Evolutionary conservation across 257 asterid species (phyloP).

Genomic region (Jacaranda mimosifolia): DNA sequence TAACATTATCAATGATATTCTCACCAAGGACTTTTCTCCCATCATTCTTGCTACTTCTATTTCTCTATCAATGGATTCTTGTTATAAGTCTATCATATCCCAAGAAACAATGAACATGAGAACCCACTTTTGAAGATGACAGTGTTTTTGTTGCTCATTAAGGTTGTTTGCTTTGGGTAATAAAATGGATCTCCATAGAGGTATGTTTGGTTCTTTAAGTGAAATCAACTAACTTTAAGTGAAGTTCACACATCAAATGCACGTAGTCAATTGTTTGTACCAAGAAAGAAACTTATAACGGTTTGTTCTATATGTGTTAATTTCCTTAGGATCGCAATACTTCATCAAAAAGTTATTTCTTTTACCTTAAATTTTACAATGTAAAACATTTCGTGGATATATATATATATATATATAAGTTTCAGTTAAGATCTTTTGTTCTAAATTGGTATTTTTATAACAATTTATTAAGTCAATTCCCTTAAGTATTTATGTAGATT

Average conservation of each 20-base stretch:
- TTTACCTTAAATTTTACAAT: neutral
- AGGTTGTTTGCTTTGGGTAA: slow-evolving; percentile 21
- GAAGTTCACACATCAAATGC: slow-evolving; percentile 36
- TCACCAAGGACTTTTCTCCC: slow-evolving; percentile 1
- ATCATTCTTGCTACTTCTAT: neutral
- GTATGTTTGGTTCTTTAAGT: slow-evolving; percentile 39
- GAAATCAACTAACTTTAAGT: slow-evolving; percentile 37
- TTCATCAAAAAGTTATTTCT: neutral
- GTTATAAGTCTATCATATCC: neutral
- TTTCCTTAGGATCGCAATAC: neutral
- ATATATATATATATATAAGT: too few relatives aligned
- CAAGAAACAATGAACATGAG: slow-evolving; percentile 1
- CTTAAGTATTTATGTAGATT: neutral
- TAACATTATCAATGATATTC: neutral
- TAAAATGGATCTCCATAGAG: neutral
- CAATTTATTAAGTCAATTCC: too few relatives aligned
- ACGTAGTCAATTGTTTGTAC: slow-evolving; percentile 19
- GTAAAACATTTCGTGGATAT: neutral
- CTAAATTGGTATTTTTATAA: neutral
- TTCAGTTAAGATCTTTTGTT: neutral
- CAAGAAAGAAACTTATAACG: neutral
- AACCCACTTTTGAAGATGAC: neutral
- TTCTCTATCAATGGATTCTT: neutral
- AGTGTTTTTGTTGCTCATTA: neutral
- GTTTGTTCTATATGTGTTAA: neutral